Base-by-base conservation (phyloP, 768 basidiomycete genomes). In the Ramaria sp. region DNA sequence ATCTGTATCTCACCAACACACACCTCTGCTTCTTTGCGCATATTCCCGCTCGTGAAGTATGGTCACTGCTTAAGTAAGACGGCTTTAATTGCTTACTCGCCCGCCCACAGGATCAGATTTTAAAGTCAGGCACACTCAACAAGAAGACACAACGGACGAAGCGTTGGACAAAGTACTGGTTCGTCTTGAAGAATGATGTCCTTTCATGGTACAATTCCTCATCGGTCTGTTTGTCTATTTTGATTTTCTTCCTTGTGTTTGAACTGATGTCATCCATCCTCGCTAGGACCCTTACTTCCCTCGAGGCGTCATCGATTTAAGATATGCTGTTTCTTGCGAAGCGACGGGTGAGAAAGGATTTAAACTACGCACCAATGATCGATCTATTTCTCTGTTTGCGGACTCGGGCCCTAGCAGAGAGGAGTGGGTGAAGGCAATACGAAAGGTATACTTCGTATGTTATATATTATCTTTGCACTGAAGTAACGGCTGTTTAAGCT, bases 21-120 rank as follows among this genome's bases (percentile, higher is more conserved):
- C 88, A 95, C 65, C 68, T 98, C 18, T 97, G 95, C 70, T 99
- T 99, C 73, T 99, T 94, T 67, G 91, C 91, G 2, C 91, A 91
- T 65, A 86, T 95, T 82, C 91, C 91, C 16, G 76, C 82, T 28
- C 76, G 83, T 71, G 92, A 94, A 78, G 93, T 93, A 57, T 44
- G 72, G 49, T 50, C 32, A 55, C 56, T 43, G 47, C 49, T 50
- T 34, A 48, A 8, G 30, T 30, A 28, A 16, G n/a, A 4, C 32
- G 3, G n/a, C n/a, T n/a, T 32, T 52, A 28, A 27, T 30, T 18
- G 9, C 15, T 43, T 28, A 13, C 12, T 50, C 55, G 24, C 22
- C 37, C 16, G 34, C 39, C n/a, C 8, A 47, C 60, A 96, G 92
- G 88, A 94, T 64, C 86, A 93, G 75, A 72, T 94, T 1, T 73